Evolutionary conservation across 371 early-diverging fungal species (phyloP).

Genomic region (Mucor racemosus): DNA sequence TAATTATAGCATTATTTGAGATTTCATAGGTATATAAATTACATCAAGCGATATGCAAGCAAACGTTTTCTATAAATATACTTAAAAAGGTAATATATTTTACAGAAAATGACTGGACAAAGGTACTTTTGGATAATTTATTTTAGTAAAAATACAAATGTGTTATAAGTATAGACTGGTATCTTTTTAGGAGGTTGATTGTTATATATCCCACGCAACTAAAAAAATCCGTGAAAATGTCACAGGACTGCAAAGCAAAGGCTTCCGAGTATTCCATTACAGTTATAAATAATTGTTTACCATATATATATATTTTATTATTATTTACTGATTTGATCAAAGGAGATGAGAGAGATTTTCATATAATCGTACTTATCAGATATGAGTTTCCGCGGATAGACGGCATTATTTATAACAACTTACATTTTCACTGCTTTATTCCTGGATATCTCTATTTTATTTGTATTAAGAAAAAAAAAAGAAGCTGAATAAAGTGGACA

Average conservation of each 20-base stretch:
- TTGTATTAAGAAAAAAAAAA: not conserved
- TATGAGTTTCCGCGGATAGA: not conserved
- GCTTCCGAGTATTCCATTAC: not conserved
- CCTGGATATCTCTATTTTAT: not conserved
- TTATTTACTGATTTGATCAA: not conserved
- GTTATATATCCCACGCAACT: not conserved
- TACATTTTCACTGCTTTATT: not conserved
- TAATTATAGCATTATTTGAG: not conserved
- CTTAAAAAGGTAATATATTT: not conserved
- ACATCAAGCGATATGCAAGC: not conserved
- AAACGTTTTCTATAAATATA: not conserved
- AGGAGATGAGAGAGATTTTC: not conserved
- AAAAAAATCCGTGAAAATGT: constrained; percentile 1
- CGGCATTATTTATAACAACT: not conserved
- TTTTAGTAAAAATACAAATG: not conserved
- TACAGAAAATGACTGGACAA: not conserved
- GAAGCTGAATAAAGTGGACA: not conserved
- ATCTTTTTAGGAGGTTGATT: not conserved
- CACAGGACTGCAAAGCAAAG: not conserved
- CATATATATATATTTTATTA: no score
- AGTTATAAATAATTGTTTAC: not conserved
- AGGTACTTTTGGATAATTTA: not conserved
- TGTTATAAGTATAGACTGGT: no score
- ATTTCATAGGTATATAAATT: not conserved
- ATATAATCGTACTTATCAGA: not conserved